Base-by-base conservation (phyloP, 768 basidiomycete species). In the Kwoniella dejecticola region DNA sequence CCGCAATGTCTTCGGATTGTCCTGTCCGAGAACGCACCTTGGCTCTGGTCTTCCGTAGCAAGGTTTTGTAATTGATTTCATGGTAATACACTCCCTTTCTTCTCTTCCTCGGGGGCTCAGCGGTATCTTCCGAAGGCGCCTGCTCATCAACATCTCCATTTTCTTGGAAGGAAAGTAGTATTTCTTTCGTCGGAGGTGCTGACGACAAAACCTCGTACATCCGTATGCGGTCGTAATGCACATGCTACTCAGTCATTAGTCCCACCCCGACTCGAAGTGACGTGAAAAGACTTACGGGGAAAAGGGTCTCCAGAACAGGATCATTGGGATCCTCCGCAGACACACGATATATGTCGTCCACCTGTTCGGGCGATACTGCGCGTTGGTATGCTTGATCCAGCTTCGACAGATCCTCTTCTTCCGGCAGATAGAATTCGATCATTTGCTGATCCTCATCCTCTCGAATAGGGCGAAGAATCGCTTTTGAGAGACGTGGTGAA, bases 171-270 rank as follows among this genome's bases (percentile, higher is more conserved):
- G 69, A 55, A 2, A 78, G 24, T 8, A 78, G 50, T 13, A 76
- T 49, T 40, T 75, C 74, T 41, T 72, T 70, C 6, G 47, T 54
- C 1, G 62, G 55, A n/a, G 45, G 57, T 4, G 48, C 57, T 36
- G 64, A 50, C 6, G 60, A 54, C n/a, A 70, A 63, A 13, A 74
- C 65, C 31, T 78, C 77, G 57, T 75, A 78, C 30, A 67, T 68
- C 45, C 74, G 63, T 0, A 68, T 64, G 13, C 61, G 64, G 15
- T 67, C 66, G 50, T 70, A 72, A 19, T 57, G 56, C 6, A 50
- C 63, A 50, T 64, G 68, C 68, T 72, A 49, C 60, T 64, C 31
- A 11, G 26, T 17, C 8, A 17, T 50, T 38, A 55, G 48, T 36
- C n/a, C 30, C n/a, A 45, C 27, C 23, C 57, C 6, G 41, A 42